Conservation (phyloP, 305 asterid species). For the Rubia peregrina region DNA sequence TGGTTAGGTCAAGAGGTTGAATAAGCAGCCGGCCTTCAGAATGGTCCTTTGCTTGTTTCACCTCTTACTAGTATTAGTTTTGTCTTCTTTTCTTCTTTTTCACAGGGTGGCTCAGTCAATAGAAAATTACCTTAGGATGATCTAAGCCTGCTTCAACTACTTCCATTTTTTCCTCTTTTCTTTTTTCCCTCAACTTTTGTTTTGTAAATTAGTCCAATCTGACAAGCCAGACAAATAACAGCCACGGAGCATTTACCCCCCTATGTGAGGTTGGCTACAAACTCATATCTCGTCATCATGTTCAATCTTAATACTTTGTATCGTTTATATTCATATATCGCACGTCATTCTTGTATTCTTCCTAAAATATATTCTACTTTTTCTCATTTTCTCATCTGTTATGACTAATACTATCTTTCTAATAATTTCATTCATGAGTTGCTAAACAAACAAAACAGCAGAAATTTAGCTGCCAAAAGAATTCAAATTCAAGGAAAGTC, state of each 20-base stretch:
- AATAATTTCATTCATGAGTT: neutral
- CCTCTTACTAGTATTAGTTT: neutral
- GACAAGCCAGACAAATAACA: neutral
- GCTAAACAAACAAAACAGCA: neutral
- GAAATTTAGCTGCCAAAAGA: neutral
- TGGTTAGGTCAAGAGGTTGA: slow-evolving; percentile 20
- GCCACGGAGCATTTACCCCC: neutral
- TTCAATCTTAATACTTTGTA: neutral
- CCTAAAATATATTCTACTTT: neutral
- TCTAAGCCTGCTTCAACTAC: slow-evolving; percentile 7
- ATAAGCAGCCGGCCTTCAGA: slow-evolving; percentile 26
- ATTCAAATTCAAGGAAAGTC: neutral
- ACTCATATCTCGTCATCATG: neutral
- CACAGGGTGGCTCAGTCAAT: neutral
- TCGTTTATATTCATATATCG: neutral
- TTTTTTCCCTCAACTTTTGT: neutral
- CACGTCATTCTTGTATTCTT: neutral
- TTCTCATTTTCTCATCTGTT: neutral
- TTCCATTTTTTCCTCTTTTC: neutral
- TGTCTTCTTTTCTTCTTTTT: neutral
- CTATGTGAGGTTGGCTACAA: neutral
- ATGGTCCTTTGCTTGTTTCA: slow-evolving; percentile 5
- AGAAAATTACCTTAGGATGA: neutral
- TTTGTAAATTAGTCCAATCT: neutral
- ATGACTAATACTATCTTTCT: neutral